Evolutionary conservation across 306 rosid species (phyloP).

Genomic region (Quillaja saponaria): DNA sequence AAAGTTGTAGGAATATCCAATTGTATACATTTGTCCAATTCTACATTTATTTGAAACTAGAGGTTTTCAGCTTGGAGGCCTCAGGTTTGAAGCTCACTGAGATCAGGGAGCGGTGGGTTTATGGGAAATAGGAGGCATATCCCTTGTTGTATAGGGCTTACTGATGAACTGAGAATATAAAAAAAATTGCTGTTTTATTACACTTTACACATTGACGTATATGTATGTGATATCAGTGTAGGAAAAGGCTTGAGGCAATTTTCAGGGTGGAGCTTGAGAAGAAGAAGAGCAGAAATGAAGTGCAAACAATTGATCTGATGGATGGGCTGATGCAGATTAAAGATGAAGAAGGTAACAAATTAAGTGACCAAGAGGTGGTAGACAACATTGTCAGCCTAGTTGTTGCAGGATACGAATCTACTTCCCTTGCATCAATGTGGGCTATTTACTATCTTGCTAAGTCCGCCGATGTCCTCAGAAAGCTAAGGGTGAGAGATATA

Average conservation of each 20-base stretch:
- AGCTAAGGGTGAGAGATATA: conserved; percentile 39
- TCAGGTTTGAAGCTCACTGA: too few relatives aligned
- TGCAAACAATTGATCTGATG: conserved; percentile 36
- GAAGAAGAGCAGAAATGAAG: conserved; percentile 24
- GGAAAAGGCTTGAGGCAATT: conserved; percentile 39
- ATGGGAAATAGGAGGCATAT: too few relatives aligned
- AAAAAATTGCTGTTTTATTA: neutral
- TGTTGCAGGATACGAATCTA: conserved; percentile 36
- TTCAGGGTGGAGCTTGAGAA: conserved; percentile 43
- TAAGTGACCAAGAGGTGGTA: conserved; percentile 45
- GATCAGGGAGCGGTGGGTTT: too few relatives aligned
- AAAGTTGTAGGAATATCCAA: too few relatives aligned
- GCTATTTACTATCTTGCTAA: conserved; percentile 42
- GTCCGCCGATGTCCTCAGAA: conserved; percentile 38
- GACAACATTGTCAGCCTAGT: conserved; percentile 47
- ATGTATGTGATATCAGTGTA: conserved; percentile 18
- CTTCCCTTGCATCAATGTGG: conserved; percentile 42
- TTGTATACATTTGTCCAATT: too few relatives aligned
- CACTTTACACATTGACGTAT: neutral
- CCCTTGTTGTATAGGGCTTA: too few relatives aligned
- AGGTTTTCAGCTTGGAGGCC: too few relatives aligned
- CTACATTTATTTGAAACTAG: too few relatives aligned
- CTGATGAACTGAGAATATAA: too few relatives aligned
- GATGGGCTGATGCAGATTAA: conserved; percentile 48
- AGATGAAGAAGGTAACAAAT: conserved; percentile 39